Conservation (phyloP, 2,329 filamentous ascomycete genomes). For the Cladosporium sp. region DNA sequence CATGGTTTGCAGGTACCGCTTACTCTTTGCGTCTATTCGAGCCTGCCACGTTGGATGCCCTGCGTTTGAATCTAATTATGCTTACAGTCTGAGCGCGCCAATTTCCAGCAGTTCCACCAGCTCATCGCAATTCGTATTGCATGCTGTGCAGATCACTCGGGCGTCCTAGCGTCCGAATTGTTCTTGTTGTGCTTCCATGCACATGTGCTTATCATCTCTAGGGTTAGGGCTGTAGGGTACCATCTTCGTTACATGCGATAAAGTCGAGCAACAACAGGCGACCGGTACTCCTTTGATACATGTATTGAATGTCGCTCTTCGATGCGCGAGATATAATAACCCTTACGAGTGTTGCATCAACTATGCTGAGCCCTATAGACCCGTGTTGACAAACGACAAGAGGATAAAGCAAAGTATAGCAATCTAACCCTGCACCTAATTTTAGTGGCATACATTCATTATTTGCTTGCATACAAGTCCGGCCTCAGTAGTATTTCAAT, state of each 20-base stretch:
- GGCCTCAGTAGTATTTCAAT: no score
- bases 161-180: background rate
- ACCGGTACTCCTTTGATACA: background rate
- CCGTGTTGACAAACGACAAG: background rate
- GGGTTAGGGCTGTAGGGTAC: background rate
- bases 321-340: background rate
- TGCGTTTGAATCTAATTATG: background rate
- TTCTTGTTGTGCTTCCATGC: background rate
- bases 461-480: no score
- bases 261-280: background rate
- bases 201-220: background rate
- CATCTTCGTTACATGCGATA: background rate
- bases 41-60: background rate
- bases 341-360: background rate
- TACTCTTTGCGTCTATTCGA: background rate
- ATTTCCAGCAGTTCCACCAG: background rate
- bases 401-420: no score
- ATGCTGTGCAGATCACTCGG: background rate
- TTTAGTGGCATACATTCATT: no score
- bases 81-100: background rate
- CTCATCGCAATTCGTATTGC: background rate
- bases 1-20: background rate
- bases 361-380: background rate
- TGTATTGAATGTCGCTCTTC: background rate
- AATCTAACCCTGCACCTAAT: no score